A percentile compares a stretch with the other conserved stretches of the same genome.
These are phyloP conservation scores for Talaromyces marneffei DNA, from an alignment of 2,329 filamentous ascomycete species.

Conservation along the genomic window DNA sequence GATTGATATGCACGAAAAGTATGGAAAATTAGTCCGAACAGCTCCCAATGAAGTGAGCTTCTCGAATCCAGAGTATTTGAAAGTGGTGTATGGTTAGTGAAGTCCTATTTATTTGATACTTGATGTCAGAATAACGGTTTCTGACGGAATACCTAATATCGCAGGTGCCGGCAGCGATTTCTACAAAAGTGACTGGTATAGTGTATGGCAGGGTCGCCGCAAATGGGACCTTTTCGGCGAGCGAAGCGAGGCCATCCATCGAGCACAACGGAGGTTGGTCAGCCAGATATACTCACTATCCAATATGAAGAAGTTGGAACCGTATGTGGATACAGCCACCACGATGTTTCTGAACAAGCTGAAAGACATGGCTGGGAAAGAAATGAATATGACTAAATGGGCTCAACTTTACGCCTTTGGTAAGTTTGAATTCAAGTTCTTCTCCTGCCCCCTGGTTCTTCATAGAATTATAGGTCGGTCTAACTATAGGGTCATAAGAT, in stretches of 20 bases:
- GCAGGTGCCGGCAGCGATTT: constrained; percentile 37
- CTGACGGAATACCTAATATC: background rate
- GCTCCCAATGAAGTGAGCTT: constrained; percentile 15
- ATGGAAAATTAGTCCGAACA: constrained; percentile 14
- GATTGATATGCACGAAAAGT: constrained; percentile 13
- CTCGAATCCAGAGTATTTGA: constrained; percentile 11
- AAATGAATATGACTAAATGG: constrained; percentile 6
- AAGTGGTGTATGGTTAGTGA: constrained; percentile 17
- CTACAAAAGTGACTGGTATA: constrained; percentile 39
- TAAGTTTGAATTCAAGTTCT: background rate
- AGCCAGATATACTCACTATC: constrained; percentile 34
- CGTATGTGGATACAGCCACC: constrained; percentile 35
- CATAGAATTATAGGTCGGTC: no score
- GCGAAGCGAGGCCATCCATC: constrained; percentile 32
- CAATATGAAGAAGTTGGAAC: constrained; percentile 34
- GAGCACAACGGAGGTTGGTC: constrained; percentile 28
- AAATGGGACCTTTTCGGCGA: constrained; percentile 39
- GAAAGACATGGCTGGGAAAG: constrained; percentile 16
- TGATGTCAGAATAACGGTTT: background rate
- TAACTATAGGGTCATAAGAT: constrained; percentile 21
- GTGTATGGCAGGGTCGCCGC: constrained; percentile 34
- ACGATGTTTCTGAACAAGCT: constrained; percentile 31
- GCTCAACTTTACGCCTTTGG: constrained; percentile 10
- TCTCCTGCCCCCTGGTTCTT: background rate
- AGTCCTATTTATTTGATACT: background rate